phyloP scores from a whole-genome alignment of 495 filamentous ascomycete genomes.

The Staphylotrichum longicolle region DNA sequence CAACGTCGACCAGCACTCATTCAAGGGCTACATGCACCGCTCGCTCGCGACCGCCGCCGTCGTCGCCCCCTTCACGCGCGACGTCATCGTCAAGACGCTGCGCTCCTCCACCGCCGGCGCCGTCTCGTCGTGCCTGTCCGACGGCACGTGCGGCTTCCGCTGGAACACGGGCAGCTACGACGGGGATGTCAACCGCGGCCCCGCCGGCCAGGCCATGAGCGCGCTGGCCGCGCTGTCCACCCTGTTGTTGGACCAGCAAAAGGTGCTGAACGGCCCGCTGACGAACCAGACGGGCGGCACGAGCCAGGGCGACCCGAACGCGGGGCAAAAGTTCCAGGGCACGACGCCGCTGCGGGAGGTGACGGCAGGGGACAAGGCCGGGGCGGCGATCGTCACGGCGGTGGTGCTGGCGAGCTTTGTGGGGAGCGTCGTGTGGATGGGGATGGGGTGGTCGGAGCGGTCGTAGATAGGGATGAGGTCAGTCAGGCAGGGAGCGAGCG shows the following conservation, averaged over 20 bases:
- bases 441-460: constrained; percentile 21
- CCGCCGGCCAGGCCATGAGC: constrained; percentile 66
- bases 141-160: constrained; percentile 63
- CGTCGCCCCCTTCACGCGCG: constrained; percentile 64
- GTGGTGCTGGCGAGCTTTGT: constrained; percentile 36
- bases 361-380: constrained; percentile 54
- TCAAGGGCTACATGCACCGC: constrained; percentile 85
- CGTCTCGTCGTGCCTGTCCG: constrained; percentile 63
- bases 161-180: constrained; percentile 56
- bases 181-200: constrained; percentile 43
- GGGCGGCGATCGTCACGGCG: constrained; percentile 59
- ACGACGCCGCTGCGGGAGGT: constrained; percentile 24
- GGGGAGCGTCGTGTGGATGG: constrained; percentile 36
- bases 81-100: constrained; percentile 60
- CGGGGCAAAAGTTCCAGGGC: constrained; percentile 43
- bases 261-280: constrained; percentile 47
- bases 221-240: constrained; percentile 63
- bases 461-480: background rate
- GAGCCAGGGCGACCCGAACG: constrained; percentile 66
- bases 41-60: constrained; percentile 70
- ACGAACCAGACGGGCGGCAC: constrained; percentile 68
- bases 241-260: constrained; percentile 38
- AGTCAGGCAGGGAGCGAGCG: background rate
- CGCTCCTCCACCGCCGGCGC: constrained; percentile 62
- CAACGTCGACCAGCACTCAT: constrained; percentile 73